Evolutionary conservation across 169 alveolate species (phyloP).

Genomic region (Eimeria praecox): DNA sequence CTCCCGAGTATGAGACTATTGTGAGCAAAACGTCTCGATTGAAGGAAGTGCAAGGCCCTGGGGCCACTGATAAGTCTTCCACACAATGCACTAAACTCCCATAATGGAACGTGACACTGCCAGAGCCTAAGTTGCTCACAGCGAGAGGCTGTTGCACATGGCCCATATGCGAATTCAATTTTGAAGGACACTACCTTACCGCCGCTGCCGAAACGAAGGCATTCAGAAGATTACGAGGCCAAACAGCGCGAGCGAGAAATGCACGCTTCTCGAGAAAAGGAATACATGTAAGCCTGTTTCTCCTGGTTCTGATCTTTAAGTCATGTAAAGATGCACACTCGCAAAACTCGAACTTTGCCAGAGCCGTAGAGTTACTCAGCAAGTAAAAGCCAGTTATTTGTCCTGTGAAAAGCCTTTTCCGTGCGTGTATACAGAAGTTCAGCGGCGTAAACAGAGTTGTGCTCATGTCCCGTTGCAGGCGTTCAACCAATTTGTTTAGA

Average conservation of each 20-base stretch:
- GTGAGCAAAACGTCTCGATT: background rate
- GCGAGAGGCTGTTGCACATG: background rate
- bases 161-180: background rate
- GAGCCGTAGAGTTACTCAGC: background rate
- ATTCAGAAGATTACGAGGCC: background rate
- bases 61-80: background rate
- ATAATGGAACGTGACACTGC: background rate
- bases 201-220: slow-evolving; percentile 28
- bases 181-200: slow-evolving; percentile 36
- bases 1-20: slow-evolving; percentile 47
- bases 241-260: slow-evolving; percentile 29
- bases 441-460: background rate
- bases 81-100: background rate
- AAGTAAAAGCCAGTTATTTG: background rate
- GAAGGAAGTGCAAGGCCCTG: background rate
- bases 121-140: background rate
- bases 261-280: background rate
- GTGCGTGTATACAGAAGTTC: background rate
- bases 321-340: background rate
- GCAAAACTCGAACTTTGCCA: background rate
- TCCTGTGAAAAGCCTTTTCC: background rate
- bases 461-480: background rate
- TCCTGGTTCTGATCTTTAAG: background rate
- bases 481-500: slow-evolving; percentile 40
- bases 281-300: slow-evolving; percentile 42